Evolutionary conservation across 2,329 filamentous ascomycete species (phyloP), one percentile per base, ranked within the genome.

Genomic region (Verticillium longisporum): DNA sequence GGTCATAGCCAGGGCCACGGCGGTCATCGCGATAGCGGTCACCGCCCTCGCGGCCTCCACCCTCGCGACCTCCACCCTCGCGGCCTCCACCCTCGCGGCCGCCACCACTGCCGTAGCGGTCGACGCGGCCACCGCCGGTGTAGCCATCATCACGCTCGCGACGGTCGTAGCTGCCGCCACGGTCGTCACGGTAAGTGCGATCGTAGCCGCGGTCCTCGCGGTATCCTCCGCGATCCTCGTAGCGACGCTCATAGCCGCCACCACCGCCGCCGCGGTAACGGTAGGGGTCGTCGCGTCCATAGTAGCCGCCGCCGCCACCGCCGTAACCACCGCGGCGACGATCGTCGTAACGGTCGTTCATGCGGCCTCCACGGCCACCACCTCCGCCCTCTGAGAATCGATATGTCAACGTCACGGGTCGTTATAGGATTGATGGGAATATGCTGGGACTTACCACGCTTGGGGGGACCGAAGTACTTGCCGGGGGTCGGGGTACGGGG

Each of bases 391-490:
- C 68, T 66, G 58, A 18, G 31, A 34, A 59, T 53, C 60, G 37
- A 65, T 70, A 74, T 62, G 72, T 59, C 32, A 59, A 31, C 11
- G 37, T 15, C 6, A 3, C 15, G 4, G 9, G 11, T 34, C 26
- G 6, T 15, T 5, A 33, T 14, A n/a, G 26, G 26, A n/a, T 6
- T 34, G 26, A 26, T n/a, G n/a, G 37, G 15, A 14, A 26, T 14
- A 10, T 31, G 21, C 7, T 5, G 59, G 63, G 65, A 80, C 89
- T 81, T 80, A 95, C 93, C 93, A 83, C 95, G 86, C 88, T 99
- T 99, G 66, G 95, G 95, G 64, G 95, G 95, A 59, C 95, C 95
- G 73, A 97, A 98, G 84, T 99, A 99, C 81, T 98, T 98, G 80
- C 95, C 95, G 57, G 95, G 95, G 61, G 95, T 99, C 38, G 95